Base-by-base conservation (phyloP, 495 filamentous ascomycete genomes). In the Eremomyces bilateralis region DNA sequence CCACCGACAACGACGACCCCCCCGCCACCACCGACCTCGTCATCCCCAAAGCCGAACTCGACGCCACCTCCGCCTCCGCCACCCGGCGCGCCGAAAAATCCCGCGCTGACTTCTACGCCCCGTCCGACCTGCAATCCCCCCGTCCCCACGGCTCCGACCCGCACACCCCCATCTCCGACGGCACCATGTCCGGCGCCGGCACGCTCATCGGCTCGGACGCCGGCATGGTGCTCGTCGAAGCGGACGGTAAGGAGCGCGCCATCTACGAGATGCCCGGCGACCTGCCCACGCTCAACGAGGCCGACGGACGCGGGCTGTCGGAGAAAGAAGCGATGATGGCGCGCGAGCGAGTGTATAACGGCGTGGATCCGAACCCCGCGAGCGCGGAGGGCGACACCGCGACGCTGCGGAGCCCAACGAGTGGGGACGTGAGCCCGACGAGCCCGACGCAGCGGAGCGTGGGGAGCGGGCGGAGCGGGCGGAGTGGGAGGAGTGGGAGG, bases 191-290 rank as follows among this genome's bases (percentile, higher is more conserved):
- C 4, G 30, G 29, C 17, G 17, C 31, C 4, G 31, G 41, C 31
- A 40, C 30, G 10, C 30, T 33, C 6, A 8, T 33, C 8, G 16
- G 6, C 15, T 10, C 6, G 8, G 6, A 6, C 6, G 6, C 30
- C 15, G 11, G 11, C 16, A 12, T 33, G 8, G 21, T 11, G 30
- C 21, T 22, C 33, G 6, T 39, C 21, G 48, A 53, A 35, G 50
- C 41, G 15, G 52, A 49, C 10, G 42, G 38, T 33, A 52, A 47
- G 30, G 44, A 48, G 29, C 44, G 43, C 22, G 40, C 48, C 20
- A 41, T 57, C 15, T 53, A 42, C 43, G 53, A 57, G 36, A 57
- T 57, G 53, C 36, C 39, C 4, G 53, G 53, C 22, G 50, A 53
- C 32, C 42, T 52, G 15, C 53, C 53, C 1, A 36, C 39, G 10